A percentile compares a stretch with the other conserved stretches of the same genome.
phyloP scores from a whole-genome alignment of 2,329 filamentous ascomycete species.

The Pestalotiopsis sp. region DNA sequence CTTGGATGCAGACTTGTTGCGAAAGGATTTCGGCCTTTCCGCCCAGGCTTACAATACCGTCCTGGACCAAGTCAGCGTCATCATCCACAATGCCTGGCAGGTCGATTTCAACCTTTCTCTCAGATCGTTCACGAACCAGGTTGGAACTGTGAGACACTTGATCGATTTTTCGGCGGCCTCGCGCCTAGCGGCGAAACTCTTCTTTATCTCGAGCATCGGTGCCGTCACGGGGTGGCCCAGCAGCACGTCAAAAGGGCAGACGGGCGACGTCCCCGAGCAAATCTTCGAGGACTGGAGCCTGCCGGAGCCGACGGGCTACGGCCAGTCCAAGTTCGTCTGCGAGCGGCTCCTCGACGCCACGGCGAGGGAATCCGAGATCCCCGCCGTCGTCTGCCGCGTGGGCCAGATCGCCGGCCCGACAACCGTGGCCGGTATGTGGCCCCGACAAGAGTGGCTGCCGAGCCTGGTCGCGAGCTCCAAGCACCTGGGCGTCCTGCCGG shows the following conservation, averaged over 20 bases:
- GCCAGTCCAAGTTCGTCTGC: slow-evolving; percentile 28
- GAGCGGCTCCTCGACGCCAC: slow-evolving; percentile 28
- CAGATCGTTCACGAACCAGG: slow-evolving; percentile 21
- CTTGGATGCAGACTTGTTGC: background rate
- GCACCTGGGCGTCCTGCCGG: slow-evolving; percentile 38
- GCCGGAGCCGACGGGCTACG: slow-evolving; percentile 24
- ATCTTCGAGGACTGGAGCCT: background rate
- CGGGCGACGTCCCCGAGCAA: background rate
- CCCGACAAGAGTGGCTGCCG: slow-evolving; percentile 43
- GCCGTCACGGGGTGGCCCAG: slow-evolving; percentile 15
- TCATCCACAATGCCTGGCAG: slow-evolving; percentile 29
- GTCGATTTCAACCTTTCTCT: slow-evolving; percentile 28
- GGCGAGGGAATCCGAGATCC: slow-evolving; percentile 16
- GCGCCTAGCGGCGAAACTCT: slow-evolving; percentile 9
- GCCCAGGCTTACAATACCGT: background rate
- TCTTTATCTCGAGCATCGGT: slow-evolving; percentile 27
- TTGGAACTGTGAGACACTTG: slow-evolving; percentile 23
- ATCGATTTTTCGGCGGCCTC: slow-evolving; percentile 18
- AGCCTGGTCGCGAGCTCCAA: slow-evolving; percentile 42
- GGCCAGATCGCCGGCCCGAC: slow-evolving; percentile 31
- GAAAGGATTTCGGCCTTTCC: background rate
- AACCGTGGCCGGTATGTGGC: slow-evolving; percentile 36
- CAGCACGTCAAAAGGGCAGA: background rate
- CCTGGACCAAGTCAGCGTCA: background rate
- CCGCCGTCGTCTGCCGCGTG: slow-evolving; percentile 23